These are phyloP conservation scores for Zygosaccharomyces pseudobailii DNA, from an alignment of 1,139 yeast species.

Conservation along the genomic window DNA sequence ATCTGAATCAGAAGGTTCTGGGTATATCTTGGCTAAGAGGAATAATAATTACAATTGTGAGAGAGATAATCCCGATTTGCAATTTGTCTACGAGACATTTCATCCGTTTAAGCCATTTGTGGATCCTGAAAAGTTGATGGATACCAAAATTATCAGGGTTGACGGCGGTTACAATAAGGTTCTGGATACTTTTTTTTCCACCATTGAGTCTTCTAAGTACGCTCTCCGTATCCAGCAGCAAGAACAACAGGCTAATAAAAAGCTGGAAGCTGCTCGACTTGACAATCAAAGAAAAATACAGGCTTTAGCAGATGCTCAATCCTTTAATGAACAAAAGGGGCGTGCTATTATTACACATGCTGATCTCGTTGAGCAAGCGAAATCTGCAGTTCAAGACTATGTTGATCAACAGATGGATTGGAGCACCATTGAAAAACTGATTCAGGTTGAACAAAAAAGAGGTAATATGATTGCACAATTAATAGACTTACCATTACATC, in stretches of 20 bases:
- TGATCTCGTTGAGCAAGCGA: slow-evolving; percentile 67
- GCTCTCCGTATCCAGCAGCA: slow-evolving; percentile 70
- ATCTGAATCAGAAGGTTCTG: slow-evolving; percentile 35
- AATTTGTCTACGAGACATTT: slow-evolving; percentile 69
- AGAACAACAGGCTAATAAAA: slow-evolving; percentile 65
- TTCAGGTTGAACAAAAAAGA: slow-evolving; percentile 62
- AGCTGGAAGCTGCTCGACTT: slow-evolving; percentile 66
- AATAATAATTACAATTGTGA: slow-evolving; percentile 46
- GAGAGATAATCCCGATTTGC: slow-evolving; percentile 38
- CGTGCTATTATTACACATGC: slow-evolving; percentile 68
- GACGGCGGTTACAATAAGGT: slow-evolving; percentile 68
- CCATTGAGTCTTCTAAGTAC: slow-evolving; percentile 75
- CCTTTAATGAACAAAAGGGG: slow-evolving; percentile 62
- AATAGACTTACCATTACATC: slow-evolving; percentile 65
- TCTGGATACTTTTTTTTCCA: slow-evolving; percentile 77
- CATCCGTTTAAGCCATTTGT: slow-evolving; percentile 73
- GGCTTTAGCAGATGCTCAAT: slow-evolving; percentile 61
- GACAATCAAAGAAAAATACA: slow-evolving; percentile 73
- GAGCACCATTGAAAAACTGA: slow-evolving; percentile 77
- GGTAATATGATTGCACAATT: slow-evolving; percentile 60
- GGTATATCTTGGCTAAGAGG: slow-evolving; percentile 62
- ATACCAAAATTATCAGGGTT: slow-evolving; percentile 38
- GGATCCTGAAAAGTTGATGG: slow-evolving; percentile 33
- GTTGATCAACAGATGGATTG: slow-evolving; percentile 91
- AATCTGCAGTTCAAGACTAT: slow-evolving; percentile 57